These are phyloP conservation scores for Firmiana major DNA, from an alignment of 345 rosid species.

Conservation along the genomic window DNA sequence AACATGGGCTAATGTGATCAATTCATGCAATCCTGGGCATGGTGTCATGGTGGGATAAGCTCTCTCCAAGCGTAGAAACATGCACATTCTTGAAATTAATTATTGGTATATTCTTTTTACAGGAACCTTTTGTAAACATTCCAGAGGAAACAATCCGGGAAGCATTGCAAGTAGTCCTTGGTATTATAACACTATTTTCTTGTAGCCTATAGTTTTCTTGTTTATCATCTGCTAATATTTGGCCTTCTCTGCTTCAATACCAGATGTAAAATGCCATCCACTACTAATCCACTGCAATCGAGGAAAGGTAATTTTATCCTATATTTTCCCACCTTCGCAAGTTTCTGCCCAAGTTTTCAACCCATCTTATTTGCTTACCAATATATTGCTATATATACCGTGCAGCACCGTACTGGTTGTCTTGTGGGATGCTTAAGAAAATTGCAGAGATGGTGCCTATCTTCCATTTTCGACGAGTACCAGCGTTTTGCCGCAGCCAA, in stretches of 20 bases:
- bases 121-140: conserved; percentile 61
- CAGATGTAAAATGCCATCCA: conserved; percentile 60
- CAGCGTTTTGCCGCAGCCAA: conserved; percentile 53
- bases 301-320: conserved; percentile 44
- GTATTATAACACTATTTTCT: conserved; percentile 23
- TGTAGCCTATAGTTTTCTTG: not conserved
- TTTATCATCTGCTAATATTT: conserved; percentile 8
- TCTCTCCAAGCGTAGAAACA: too few relatives aligned
- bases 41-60: not conserved
- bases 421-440: conserved; percentile 61
- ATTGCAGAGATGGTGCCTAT: conserved; percentile 57
- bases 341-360: not conserved
- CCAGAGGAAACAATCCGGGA: conserved; percentile 53
- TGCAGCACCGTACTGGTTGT: conserved; percentile 65
- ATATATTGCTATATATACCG: not conserved
- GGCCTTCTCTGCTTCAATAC: not conserved
- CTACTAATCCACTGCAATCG: conserved; percentile 61
- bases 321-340: not conserved
- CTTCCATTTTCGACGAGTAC: conserved; percentile 61
- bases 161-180: conserved; percentile 52
- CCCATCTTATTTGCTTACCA: not conserved
- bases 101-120: conserved; percentile 8
- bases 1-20: too few relatives aligned
- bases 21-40: too few relatives aligned
- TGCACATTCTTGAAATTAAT: not conserved